Conservation (phyloP, 2,329 filamentous ascomycete genomes). For the Monosporascus cannonballus region DNA sequence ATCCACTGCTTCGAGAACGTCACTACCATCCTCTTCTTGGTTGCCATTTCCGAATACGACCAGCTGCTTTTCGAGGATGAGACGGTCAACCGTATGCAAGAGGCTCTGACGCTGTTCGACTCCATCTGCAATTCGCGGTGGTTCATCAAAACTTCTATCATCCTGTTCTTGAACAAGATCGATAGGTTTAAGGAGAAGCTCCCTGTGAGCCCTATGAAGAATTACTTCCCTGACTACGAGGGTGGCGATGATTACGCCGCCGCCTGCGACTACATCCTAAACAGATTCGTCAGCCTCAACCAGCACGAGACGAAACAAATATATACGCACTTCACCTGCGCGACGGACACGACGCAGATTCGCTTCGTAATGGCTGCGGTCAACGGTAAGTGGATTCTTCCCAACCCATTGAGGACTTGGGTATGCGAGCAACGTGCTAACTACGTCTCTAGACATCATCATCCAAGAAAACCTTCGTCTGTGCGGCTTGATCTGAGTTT, state of each 20-base stretch:
- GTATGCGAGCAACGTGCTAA: constrained; percentile 34
- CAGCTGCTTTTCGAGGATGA: constrained; percentile 94
- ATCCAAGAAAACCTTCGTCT: constrained; percentile 98
- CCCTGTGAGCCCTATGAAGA: constrained; percentile 74
- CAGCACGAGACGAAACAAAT: constrained; percentile 99
- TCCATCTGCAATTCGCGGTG: constrained; percentile 84
- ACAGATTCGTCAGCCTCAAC: constrained; percentile 96
- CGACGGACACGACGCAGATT: constrained; percentile 97
- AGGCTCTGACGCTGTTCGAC: constrained; percentile 79
- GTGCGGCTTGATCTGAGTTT: constrained; percentile 85
- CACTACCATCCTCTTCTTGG: constrained; percentile 91
- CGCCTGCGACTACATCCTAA: constrained; percentile 97
- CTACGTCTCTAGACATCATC: constrained; percentile 72
- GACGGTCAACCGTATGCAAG: constrained; percentile 92
- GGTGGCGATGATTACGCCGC: constrained; percentile 92
- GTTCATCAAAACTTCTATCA: constrained; percentile 88
- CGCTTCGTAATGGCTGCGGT: constrained; percentile 99
- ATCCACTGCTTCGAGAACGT: constrained; percentile 99
- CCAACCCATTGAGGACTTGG: neutral
- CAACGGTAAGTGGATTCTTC: constrained; percentile 63
- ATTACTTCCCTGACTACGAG: constrained; percentile 88
- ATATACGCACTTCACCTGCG: constrained; percentile 99
- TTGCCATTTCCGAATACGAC: constrained; percentile 96
- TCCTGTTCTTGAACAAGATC: constrained; percentile 84
- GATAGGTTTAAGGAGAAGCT: constrained; percentile 86